Evolutionary conservation across 805 yeast species (phyloP), one percentile per base, ranked within the genome.

Genomic region (Ogataea thermomethanolica): DNA sequence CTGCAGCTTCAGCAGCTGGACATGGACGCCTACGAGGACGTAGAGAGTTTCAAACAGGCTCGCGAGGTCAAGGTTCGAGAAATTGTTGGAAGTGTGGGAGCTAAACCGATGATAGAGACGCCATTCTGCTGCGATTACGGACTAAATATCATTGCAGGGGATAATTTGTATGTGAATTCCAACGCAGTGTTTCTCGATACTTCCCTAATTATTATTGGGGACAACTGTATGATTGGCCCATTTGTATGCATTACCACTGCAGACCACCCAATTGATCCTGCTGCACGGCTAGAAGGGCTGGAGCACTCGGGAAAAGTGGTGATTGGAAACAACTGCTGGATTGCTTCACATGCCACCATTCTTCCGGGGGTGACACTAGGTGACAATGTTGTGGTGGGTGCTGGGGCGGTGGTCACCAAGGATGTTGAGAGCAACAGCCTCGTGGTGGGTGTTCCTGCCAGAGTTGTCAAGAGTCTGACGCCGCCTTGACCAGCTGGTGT

Each of bases 121-220:
- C 87, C 87, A 5, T 71, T 77, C 50, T 64, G 47, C 45, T 75
- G 79, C 29, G 90, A 84, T 56, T 83, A 81, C 53, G 91, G 90
- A 0, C 73, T 66, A 57, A 84, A 83, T 59, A 64, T 74, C 26
- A 58, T 55, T 11, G 48, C 81, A 12, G 90, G 88, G 2, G 72
- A 78, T 42, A 57, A 63, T 22, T 76, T 79, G 56, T 83, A 78
- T 53, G 67, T 74, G 25, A 84, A 84, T 60, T 78, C 75, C 70
- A 77, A 76, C 46, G 48, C 60, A 29, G 67, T 73, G 0, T 61
- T 81, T 35, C 62, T 84, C 29, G 90, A 84, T 56, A 73, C 80
- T 48, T 70, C 82, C 0, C 50, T 78, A 27, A 77, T 84, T 28
- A 71, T 62, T 12, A 70, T 84, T 41, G 90, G 91, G 7, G 71